Conservation (phyloP, 345 rosid genomes). For the Hevea brasiliensis region DNA sequence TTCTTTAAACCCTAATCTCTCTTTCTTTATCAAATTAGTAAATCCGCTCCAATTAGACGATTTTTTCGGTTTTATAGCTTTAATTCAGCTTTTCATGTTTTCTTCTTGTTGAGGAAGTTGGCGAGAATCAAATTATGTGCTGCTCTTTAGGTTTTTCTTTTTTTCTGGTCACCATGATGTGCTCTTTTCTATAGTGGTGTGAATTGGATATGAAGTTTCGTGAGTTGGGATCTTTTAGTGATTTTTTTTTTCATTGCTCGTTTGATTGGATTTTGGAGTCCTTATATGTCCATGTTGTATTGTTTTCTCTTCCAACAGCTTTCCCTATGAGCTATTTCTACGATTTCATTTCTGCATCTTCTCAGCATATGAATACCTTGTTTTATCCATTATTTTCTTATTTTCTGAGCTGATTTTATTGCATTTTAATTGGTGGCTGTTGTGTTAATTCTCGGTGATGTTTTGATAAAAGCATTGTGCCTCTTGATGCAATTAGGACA, state of each 20-base stretch:
- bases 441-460: no score
- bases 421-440: neutral
- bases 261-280: neutral
- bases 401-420: neutral
- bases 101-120: neutral
- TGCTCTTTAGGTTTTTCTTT: neutral
- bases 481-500: constrained; percentile 24
- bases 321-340: neutral
- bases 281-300: neutral
- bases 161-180: neutral
- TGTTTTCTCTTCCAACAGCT: no score
- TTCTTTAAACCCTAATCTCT: constrained; percentile 6
- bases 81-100: neutral
- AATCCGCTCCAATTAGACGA: neutral
- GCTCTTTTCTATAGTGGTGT: no score
- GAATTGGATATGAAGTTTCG: neutral
- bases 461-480: constrained; percentile 18
- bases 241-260: neutral
- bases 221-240: neutral
- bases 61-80: no score
- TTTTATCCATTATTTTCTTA: no score
- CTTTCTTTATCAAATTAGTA: neutral
- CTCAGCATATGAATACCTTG: no score
- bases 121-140: no score
- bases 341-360: neutral